Base-by-base conservation (phyloP, 2,329 filamentous ascomycete species). In the Leptographium procerum region DNA sequence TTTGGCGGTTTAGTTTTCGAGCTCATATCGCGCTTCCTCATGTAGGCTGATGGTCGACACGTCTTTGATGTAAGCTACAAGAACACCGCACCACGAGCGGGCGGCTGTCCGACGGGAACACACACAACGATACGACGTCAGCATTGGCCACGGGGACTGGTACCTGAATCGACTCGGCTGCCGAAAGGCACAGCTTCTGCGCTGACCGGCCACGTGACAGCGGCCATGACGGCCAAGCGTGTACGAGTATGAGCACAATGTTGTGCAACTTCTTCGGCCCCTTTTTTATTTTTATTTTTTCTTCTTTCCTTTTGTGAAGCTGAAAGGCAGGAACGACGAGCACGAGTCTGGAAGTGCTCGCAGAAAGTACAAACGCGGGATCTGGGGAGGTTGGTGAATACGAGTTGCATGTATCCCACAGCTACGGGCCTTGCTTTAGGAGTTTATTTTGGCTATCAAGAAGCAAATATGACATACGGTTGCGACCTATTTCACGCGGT, bases 1-100 rank as follows among this genome's bases (percentile, higher is more conserved):
- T 80, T 85, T 61, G 82, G 82, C 61, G 82, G 82, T 43, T 72
- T 84, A 31, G 62, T 83, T 64, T 82, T 84, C 66, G 81, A 84
- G 69, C 71, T 75, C 57, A 65, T 84, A 61, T 77, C 79, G 50
- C 78, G 79, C 65, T 75, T 83, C 70, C 79, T 66, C 48, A 10
- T 64, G 51, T 62, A 57, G 33, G 43, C 36, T 7, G 36, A 40
- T 13, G 14, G 9, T 13, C 13, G 14, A 5, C 36, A 40, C 34
- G 5, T 14, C 16, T 36, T 3, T 36, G 34, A 10, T 10, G 16
- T 13, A n/a, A n/a, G n/a, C n/a, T n/a, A 10, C 31, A 10, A 5
- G 31, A 33, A 40, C 36, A 40, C 31, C 6, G 31, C 31, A 10
- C 31, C 31, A n/a, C 31, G 31, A 33, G 31, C 31, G 31, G 10